Evolutionary conservation across 805 yeast species (phyloP), one percentile per base, ranked within the genome.

Genomic region (Lipomyces sp.): DNA sequence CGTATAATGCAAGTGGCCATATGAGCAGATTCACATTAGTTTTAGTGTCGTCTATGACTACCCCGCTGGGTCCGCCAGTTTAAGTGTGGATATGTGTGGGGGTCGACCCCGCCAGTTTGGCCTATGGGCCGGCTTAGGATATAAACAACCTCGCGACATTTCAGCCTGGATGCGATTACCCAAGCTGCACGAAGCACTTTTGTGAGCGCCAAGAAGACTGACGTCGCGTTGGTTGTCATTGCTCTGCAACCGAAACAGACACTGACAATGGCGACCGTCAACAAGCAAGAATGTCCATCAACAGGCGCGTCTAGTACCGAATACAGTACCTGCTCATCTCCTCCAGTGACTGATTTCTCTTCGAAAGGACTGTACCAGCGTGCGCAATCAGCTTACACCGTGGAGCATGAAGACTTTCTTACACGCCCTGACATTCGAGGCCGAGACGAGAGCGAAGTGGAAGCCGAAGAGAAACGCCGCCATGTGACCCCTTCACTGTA

Each of bases 351-450:
- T 42, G 48, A 42, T 24, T 42, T 42, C 48, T 42, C 48, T n/a
- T 42, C 29, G 2, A 15, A 42, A 24, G 18, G 48, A 10, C 18
- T 1, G 10, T 42, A 42, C n/a, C 15, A 42, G 18, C 48, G n/a
- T 15, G 48, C 4, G 5, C 48, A 42, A 5, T 15, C 48, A n/a
- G 18, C 48, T n/a, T 24, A 2, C 8, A 42, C n/a, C 24, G 48
- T 42, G 48, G 48, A 42, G 8, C 60, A 58, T 54, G 60, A 65
- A 10, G 62, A 62, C 32, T 65, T 42, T 42, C 63, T 65, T n/a
- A 62, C 55, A 37, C 68, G 68, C 35, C 60, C 53, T 24, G 68
- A 65, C 30, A 39, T 65, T 37, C 65, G 61, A 30, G 68, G 65
- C 53, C 59, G 51, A 30, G 67, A 60, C 51, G 62, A 60, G 42